Evolutionary conservation across 2,329 filamentous ascomycete species (phyloP).

Genomic region (Sclerotinia trifoliorum): DNA sequence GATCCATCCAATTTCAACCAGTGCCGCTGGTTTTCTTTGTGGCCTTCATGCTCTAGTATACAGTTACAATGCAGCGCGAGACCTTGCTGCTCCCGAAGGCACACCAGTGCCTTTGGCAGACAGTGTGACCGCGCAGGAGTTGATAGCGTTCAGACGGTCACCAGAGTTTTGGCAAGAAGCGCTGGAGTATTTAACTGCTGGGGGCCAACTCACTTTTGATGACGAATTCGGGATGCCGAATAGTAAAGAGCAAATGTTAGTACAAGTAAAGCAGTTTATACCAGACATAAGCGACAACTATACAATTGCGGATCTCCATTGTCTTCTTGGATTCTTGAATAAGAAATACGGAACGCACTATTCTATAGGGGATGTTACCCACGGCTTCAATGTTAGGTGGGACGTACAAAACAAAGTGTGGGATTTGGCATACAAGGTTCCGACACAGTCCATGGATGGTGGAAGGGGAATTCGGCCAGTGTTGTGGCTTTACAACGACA

Average conservation of each 20-base stretch:
- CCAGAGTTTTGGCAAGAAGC: background rate
- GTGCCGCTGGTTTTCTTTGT: background rate
- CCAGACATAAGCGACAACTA: background rate
- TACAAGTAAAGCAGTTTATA: background rate
- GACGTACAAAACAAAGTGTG: background rate
- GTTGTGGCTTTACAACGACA: slow-evolving; percentile 4
- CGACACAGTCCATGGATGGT: background rate
- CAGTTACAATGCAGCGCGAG: background rate
- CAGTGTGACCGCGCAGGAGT: background rate
- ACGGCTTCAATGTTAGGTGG: background rate
- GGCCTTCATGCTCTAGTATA: background rate
- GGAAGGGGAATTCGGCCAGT: background rate
- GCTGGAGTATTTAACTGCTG: background rate
- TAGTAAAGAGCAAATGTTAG: background rate
- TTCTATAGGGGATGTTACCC: background rate
- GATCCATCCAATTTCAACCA: background rate
- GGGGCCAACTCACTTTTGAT: rapidly evolving
- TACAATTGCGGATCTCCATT: background rate
- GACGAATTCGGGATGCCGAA: rapidly evolving
- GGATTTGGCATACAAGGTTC: background rate
- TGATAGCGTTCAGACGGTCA: background rate
- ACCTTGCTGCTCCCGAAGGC: background rate
- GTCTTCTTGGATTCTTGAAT: background rate
- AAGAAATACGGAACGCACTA: background rate
- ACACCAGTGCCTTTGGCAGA: background rate